Evolutionary conservation across 352 stramenopile genomes (phyloP).

Genomic region (Detonula confervacea): DNA sequence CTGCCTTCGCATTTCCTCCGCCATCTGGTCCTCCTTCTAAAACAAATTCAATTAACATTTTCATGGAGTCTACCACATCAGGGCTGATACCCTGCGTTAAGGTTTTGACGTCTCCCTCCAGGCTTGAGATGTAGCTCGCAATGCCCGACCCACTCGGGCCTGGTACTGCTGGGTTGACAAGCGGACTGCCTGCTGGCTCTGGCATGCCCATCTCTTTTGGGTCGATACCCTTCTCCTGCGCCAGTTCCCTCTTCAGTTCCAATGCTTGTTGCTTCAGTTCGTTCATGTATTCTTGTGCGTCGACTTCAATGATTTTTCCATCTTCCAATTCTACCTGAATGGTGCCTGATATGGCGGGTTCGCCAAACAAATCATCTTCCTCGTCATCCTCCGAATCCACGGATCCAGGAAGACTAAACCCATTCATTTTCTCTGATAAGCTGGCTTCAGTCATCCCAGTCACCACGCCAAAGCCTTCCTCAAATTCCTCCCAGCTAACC

Average conservation of each 20-base stretch:
- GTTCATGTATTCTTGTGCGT: conserved; percentile 85
- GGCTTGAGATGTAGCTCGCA: conserved; percentile 76
- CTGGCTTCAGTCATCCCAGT: conserved; percentile 15
- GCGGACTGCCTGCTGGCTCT: conserved; percentile 9
- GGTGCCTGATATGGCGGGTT: conserved; percentile 60
- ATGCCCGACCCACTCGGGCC: conserved; percentile 59
- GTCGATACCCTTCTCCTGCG: conserved; percentile 57
- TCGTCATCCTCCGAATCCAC: conserved; percentile 37
- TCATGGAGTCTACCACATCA: conserved; percentile 85
- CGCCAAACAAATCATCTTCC: conserved; percentile 45
- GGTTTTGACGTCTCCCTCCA: conserved; percentile 77
- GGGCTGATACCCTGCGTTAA: conserved; percentile 81
- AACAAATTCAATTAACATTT: conserved; percentile 85
- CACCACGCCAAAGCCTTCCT: conserved; percentile 74
- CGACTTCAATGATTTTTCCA: conserved; percentile 80
- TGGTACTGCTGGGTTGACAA: conserved; percentile 31
- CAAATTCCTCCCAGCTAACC: conserved; percentile 86
- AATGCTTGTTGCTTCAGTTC: conserved; percentile 80
- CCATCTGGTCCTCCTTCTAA: conserved; percentile 68
- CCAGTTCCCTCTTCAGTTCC: conserved; percentile 78
- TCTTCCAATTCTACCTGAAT: conserved; percentile 83
- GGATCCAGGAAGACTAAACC: conserved; percentile 34
- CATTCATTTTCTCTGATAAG: conserved; percentile 14
- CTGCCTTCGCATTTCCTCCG: conserved; percentile 8
- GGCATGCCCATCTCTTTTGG: conserved; percentile 29